Evolutionary conservation across 2,329 filamentous ascomycete species (phyloP), one percentile per base, ranked within the genome.

Genomic region (Calonectria pteridis): DNA sequence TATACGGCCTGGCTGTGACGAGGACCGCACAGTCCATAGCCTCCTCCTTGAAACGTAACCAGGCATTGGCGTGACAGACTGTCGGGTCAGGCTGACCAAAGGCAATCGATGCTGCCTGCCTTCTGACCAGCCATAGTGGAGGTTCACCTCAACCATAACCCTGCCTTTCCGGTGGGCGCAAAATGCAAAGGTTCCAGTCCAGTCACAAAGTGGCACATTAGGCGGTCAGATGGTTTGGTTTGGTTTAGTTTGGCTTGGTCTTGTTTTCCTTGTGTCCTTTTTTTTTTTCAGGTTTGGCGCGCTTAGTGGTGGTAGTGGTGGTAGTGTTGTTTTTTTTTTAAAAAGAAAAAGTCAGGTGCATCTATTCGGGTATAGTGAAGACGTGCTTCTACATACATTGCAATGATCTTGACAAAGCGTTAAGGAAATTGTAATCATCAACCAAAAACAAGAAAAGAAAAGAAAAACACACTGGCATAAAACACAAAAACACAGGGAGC

Each of bases 281-380:
- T 55, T 31, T 55, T 31, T 11, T 5, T 55, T 33, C n/a, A n/a
- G n/a, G n/a, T 20, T 58, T 35, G 13, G 33, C 55, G n/a, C 55
- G 33, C 23, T 40, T 40, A 14, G 26, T 16, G 14, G 33, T 59
- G 55, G n/a, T n/a, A n/a, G n/a, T n/a, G n/a, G n/a, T n/a, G n/a
- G n/a, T n/a, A n/a, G n/a, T n/a, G n/a, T n/a, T n/a, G n/a, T n/a
- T 55, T 11, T 33, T n/a, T n/a, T 29, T 14, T 18, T 18, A 20
- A 16, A 72, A 66, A 53, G 37, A 55, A 49, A 58, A 31, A 35
- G 51, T 23, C n/a, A 59, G 14, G 28, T 33, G 55, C 71, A 64
- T 71, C 74, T 69, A 67, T 72, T 72, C 64, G 78, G 78, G 78
- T 80, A 80, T 80, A 78, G 59, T 79, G 69, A 69, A 73, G 53